Conservation (phyloP, 345 rosid genomes). For the Lagerstroemia speciosa region DNA sequence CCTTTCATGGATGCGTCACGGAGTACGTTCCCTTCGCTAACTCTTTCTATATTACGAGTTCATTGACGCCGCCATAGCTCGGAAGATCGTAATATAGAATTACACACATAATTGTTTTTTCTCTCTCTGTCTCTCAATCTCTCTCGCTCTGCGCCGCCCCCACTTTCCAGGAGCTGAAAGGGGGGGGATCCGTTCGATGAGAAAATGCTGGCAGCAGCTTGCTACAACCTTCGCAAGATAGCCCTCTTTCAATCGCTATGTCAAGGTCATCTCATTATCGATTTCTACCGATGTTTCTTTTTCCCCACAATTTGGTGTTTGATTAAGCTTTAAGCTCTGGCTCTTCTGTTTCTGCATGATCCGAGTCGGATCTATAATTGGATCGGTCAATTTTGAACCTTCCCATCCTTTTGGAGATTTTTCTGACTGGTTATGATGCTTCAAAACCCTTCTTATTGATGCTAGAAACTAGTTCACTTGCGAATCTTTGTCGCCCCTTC, state of each 20-base stretch:
- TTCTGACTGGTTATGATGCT: too few relatives aligned
- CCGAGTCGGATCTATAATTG: not conserved
- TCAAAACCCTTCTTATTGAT: too few relatives aligned
- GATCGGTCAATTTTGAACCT: not conserved
- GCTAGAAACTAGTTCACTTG: too few relatives aligned
- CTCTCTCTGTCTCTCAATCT: not conserved
- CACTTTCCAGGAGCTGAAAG: not conserved
- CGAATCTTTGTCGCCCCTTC: too few relatives aligned
- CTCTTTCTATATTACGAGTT: not conserved
- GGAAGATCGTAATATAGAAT: not conserved
- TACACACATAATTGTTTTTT: not conserved
- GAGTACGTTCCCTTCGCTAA: not conserved
- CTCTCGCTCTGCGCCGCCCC: not conserved
- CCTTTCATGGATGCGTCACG: not conserved
- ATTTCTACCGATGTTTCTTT: not conserved
- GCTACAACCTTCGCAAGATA: conserved; percentile 13
- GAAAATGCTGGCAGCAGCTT: conserved; percentile 34
- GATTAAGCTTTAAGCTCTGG: not conserved
- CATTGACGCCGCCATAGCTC: conserved; percentile 1
- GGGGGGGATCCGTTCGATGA: conserved; percentile 24
- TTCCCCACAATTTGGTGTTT: not conserved
- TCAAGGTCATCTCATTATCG: conserved; percentile 29
- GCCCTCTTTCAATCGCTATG: conserved; percentile 32
- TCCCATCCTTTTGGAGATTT: not conserved
- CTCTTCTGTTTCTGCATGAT: not conserved